Conservation (phyloP, 2,329 filamentous ascomycete species). For the Fusarium nanum region DNA sequence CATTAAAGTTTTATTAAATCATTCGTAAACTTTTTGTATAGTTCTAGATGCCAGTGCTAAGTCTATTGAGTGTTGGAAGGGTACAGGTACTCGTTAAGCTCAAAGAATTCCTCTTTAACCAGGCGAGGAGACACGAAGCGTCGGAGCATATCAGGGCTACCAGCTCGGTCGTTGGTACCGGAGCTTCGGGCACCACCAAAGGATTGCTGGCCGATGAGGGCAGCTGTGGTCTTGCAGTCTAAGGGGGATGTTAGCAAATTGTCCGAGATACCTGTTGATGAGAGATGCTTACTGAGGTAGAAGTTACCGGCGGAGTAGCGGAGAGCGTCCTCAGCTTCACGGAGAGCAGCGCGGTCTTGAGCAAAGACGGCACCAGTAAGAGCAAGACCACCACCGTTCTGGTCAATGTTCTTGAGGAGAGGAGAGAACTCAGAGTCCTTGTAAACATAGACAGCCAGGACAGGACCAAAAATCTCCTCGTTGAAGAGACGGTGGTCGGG, state of each 20-base stretch:
- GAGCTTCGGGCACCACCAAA: constrained; percentile 65
- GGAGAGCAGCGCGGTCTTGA: constrained; percentile 59
- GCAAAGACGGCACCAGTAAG: constrained; percentile 64
- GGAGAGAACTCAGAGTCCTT: constrained; percentile 67
- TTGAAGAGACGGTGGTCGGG: constrained; percentile 78
- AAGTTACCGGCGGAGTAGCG: constrained; percentile 68
- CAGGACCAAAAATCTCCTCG: constrained; percentile 84
- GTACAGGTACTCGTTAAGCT: constrained; percentile 57
- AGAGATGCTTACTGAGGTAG: constrained; percentile 57
- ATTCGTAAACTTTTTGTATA: constrained; percentile 27
- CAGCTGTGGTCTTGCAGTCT: constrained; percentile 67
- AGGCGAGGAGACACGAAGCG: constrained; percentile 64
- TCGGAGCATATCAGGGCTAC: constrained; percentile 61
- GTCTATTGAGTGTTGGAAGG: constrained; percentile 60
- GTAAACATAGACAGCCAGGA: constrained; percentile 81
- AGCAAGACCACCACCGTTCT: constrained; percentile 57
- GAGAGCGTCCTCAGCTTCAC: constrained; percentile 62
- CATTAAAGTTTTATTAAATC: constrained; percentile 27
- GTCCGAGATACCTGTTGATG: accelerated
- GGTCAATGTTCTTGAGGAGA: constrained; percentile 54
- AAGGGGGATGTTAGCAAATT: not conserved
- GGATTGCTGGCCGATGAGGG: constrained; percentile 66
- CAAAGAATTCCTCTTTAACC: constrained; percentile 63
- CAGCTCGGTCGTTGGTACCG: constrained; percentile 68
- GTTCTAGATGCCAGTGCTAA: constrained; percentile 17